Percentiles rank a stretch among this genome's conserved stretches.
These are phyloP conservation scores for Symbiotaphrina buchneri DNA, from an alignment of 495 filamentous ascomycete genomes.

Conservation along the genomic window DNA sequence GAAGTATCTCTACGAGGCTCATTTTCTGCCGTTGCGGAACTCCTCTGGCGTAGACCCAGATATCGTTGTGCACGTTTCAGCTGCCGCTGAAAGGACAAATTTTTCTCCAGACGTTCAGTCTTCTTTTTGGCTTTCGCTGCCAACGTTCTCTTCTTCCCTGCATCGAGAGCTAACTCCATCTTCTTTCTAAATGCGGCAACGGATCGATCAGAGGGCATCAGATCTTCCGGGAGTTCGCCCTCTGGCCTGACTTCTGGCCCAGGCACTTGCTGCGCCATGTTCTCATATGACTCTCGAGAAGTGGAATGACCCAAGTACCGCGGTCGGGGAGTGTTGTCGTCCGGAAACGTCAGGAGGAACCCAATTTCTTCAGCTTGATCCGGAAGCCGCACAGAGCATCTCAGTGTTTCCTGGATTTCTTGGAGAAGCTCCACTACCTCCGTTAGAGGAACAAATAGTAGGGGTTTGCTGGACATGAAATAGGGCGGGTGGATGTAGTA, in stretches of 20 bases:
- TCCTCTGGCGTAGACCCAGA: constrained; percentile 2
- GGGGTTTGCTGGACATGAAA: constrained; percentile 17
- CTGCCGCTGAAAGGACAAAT: neutral
- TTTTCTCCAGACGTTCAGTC: constrained; percentile 1
- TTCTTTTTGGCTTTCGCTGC: constrained; percentile 4
- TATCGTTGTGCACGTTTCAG: constrained; percentile 6
- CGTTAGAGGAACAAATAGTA: constrained; percentile 36
- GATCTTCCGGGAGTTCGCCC: constrained; percentile 3
- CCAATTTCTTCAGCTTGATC: constrained; percentile 16
- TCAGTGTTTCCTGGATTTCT: constrained; percentile 30
- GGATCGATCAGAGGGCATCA: no score
- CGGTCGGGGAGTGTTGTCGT: constrained; percentile 32
- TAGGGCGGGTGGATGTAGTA: constrained; percentile 40
- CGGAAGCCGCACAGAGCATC: constrained; percentile 25
- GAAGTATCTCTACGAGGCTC: no score
- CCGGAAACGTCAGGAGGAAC: constrained; percentile 32
- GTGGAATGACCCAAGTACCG: constrained; percentile 35
- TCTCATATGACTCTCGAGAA: constrained; percentile 12
- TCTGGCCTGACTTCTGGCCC: constrained; percentile 6
- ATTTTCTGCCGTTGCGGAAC: neutral
- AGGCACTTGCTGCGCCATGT: constrained; percentile 12
- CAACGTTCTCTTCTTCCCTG: constrained; percentile 1
- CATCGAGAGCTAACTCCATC: constrained; percentile 2
- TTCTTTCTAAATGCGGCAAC: constrained; percentile 3
- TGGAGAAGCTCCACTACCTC: constrained; percentile 37